Evolutionary conservation across 441 rosid genomes (phyloP).

Genomic region (Breynia disticha): DNA sequence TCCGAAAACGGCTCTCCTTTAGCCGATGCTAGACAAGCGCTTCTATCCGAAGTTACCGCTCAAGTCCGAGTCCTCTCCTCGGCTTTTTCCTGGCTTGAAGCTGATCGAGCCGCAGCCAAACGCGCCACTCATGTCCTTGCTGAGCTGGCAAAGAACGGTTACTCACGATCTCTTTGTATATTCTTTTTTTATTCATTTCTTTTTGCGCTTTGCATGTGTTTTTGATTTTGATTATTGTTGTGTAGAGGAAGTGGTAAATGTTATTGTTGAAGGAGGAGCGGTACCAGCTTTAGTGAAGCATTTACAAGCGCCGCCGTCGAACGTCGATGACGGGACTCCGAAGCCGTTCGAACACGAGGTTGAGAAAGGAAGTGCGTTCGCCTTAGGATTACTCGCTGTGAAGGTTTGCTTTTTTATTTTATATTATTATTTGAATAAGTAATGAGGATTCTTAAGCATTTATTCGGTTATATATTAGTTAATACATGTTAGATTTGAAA

Average conservation of each 20-base stretch:
- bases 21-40: constrained; percentile 47
- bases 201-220: constrained; percentile 9
- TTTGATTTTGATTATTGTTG: constrained; percentile 1
- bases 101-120: constrained; percentile 90
- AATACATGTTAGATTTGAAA: no score
- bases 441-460: no score
- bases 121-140: constrained; percentile 94
- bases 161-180: neutral
- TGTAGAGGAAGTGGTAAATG: constrained; percentile 86
- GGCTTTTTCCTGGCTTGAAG: constrained; percentile 69
- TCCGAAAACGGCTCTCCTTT: constrained; percentile 17
- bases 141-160: constrained; percentile 93
- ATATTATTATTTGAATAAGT: no score
- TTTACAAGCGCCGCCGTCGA: constrained; percentile 66
- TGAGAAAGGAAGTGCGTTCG: constrained; percentile 98
- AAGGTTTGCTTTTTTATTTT: constrained; percentile 37
- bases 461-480: no score
- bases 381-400: constrained; percentile 87
- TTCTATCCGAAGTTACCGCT: constrained; percentile 51
- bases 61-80: constrained; percentile 67
- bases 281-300: constrained; percentile 90
- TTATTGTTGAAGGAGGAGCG: constrained; percentile 93
- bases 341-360: constrained; percentile 95
- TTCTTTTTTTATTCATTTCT: neutral
- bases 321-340: constrained; percentile 34